Base-by-base conservation (phyloP, 768 basidiomycete genomes). In the Lactarius evosmus region DNA sequence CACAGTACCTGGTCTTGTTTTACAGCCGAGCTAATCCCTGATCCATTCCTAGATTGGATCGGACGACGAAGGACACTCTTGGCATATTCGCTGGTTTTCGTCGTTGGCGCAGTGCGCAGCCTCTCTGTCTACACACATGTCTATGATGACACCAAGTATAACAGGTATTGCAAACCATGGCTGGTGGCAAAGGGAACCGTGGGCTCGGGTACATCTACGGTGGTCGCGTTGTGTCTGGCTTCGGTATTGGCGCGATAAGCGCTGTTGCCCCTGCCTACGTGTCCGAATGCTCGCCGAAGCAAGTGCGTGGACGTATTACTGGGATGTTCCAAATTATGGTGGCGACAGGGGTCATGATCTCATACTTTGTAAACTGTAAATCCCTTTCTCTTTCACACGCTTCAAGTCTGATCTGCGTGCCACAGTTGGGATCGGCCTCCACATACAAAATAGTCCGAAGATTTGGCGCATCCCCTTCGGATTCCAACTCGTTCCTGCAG, bases 281-380 rank as follows among this genome's bases (percentile, higher is more conserved):
- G 25, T 87, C 89, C 11, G 94, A 95, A 73, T 93, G 91, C 73
- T 82, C 87, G 2, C 94, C 94, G 6, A 95, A 93, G 72, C 81
- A 91, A 25, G 89, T 93, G 7, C 87, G 93, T 65, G 93, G 92
- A 7, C 82, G 89, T 55, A 91, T 94, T 67, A 93, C 90, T 0
- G 91, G 92, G 50, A 71, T 90, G 34, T 93, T 93, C 81, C 93
- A 94, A 73, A 85, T 95, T 73, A 87, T 91, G 83, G 91, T 91
- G 25, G 89, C 91, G 27, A 78, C 84, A 56, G 93, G 92, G 58
- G 91, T 91, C 65, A 92, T 93, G 85, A 78, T 94, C 62, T 89
- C 87, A 0, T 92, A 91, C 74, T 91, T 89, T 73, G 79, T 91
- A 68, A 90, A 92, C 70, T 82, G 88, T 90, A 62, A 56, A 87